Evolutionary conservation across 805 yeast genomes (phyloP), one percentile per base, ranked within the genome.

Genomic region (Vanderwaltozyma polyspora): DNA sequence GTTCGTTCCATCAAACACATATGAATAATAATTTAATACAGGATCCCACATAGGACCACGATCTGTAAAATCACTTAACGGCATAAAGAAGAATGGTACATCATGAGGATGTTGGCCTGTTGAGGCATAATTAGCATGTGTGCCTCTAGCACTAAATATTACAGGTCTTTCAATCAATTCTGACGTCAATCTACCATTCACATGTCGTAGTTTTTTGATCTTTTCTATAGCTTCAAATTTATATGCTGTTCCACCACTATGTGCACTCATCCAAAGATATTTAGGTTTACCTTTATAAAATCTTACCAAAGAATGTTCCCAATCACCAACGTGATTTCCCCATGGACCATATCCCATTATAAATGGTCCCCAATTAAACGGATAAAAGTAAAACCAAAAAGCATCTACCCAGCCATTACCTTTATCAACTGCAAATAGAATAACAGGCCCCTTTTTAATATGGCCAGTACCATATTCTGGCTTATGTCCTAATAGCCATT

Each of bases 331-430:
- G 52, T 89, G 98, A 54, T 89, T 82, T 0, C 98, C 98, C 64
- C 80, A 91, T 0, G 98, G 98, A 0, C 98, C 98, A 25, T 73
- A 71, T 3, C 97, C 97, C 96, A 89, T 86, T 8, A 89, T 96
- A 60, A 78, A 89, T 0, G 98, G 96, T 0, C 98, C 98, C 43
- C 83, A 64, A 53, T 89, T 89, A 64, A 89, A 89, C 2, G 94
- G 79, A 54, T 91, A 89, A 52, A 89, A 89, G 52, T 84, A 87
- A 56, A 89, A 91, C 96, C 97, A 89, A 54, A 73, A 89, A 0
- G 96, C 84, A 55, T 89, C 98, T 0, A 87, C 81, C 84, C 91
- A 78, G 3, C 94, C 95, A 45, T 85, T 80, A 2, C 95, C 95
- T 53, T 86, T 87, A 51, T 89, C 96, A 1, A 83, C 87, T 1